phyloP scores from a whole-genome alignment of 345 rosid species.

The Populus euphratica region DNA sequence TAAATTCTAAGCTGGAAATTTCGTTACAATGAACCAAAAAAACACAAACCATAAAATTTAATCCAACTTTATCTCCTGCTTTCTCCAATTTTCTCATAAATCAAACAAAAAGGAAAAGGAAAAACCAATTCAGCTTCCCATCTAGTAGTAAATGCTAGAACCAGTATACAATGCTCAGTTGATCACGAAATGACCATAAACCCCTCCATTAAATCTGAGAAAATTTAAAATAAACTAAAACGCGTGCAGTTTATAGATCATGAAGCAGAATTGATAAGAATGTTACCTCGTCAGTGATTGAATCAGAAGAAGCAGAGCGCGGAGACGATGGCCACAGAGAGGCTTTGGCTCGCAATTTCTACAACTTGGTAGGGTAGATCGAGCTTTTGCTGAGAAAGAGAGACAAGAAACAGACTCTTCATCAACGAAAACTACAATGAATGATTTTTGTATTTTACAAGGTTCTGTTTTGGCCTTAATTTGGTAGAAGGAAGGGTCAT shows the following conservation, averaged over 20 bases:
- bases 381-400: conserved; percentile 2
- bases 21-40: background rate
- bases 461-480: conserved; percentile 21
- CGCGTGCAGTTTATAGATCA: conserved; percentile 4
- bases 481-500: no score
- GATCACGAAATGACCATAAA: background rate
- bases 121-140: background rate
- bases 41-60: background rate
- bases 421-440: conserved; percentile 28
- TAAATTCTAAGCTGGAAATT: background rate
- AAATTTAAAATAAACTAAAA: background rate
- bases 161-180: background rate
- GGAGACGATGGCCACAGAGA: background rate
- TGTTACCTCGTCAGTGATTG: conserved; percentile 12
- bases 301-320: background rate
- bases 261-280: background rate
- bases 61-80: background rate
- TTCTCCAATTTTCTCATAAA: background rate
- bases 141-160: background rate
- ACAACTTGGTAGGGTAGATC: conserved; percentile 14
- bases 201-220: conserved; percentile 1
- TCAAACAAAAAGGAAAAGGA: background rate
- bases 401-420: conserved; percentile 8
- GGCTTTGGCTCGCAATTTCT: background rate
- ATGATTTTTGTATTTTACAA: background rate